A percentile compares a stretch with the other conserved stretches of the same genome.
Evolutionary conservation across 2,329 filamentous ascomycete species (phyloP).

Genomic region (Amphichorda felina): DNA sequence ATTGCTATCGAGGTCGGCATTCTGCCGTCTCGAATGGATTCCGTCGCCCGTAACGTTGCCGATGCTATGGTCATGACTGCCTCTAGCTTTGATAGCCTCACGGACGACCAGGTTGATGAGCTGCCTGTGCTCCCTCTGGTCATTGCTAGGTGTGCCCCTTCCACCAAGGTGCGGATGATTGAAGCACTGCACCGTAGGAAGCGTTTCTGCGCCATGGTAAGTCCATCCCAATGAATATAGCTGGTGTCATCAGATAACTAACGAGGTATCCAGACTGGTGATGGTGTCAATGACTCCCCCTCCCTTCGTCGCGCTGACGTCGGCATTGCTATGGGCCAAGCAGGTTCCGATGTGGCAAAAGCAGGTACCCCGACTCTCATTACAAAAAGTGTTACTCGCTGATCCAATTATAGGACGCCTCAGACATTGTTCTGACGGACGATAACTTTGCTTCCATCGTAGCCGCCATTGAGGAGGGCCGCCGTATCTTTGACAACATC

Average conservation of each 20-base stretch:
- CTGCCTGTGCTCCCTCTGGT: constrained; percentile 56
- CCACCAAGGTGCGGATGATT: constrained; percentile 65
- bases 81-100: constrained; percentile 49
- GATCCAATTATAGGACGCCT: constrained; percentile 25
- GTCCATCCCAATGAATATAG: too few relatives aligned
- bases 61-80: constrained; percentile 53
- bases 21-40: constrained; percentile 34
- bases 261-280: constrained; percentile 36
- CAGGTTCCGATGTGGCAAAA: constrained; percentile 54
- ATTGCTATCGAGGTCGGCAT: constrained; percentile 53
- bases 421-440: constrained; percentile 58
- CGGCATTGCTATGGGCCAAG: constrained; percentile 55
- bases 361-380: neutral
- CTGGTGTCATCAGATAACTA: constrained; percentile 8
- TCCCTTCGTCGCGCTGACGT: constrained; percentile 59
- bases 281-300: constrained; percentile 64
- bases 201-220: constrained; percentile 53
- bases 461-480: constrained; percentile 59
- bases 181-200: constrained; percentile 56
- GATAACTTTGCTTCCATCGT: constrained; percentile 67
- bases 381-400: neutral
- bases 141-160: constrained; percentile 56
- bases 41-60: constrained; percentile 37
- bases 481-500: constrained; percentile 64
- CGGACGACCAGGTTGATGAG: constrained; percentile 50